A percentile compares a stretch with the other conserved stretches of the same genome.
Conservation (phyloP, 768 basidiomycete species). For the Exidia glandulosa region DNA sequence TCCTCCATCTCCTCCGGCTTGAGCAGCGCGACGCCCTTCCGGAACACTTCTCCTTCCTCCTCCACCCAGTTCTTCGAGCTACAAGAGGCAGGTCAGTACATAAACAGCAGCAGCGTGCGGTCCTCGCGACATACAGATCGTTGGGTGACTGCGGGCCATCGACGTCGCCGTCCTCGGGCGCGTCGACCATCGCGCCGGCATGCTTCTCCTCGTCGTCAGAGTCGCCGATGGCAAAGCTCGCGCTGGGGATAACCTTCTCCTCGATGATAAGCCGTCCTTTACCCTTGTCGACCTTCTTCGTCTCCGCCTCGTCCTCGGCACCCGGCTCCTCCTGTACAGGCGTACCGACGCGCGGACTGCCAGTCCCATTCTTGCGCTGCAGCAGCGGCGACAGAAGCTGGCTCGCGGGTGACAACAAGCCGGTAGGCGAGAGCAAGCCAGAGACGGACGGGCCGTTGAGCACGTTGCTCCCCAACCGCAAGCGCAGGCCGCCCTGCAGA, state of each 20-base stretch:
- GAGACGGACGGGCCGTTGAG: background rate
- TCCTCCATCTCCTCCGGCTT: slow-evolving; percentile 86
- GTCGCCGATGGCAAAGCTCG: slow-evolving; percentile 40
- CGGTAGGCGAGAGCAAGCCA: background rate
- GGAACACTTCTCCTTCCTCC: slow-evolving; percentile 94
- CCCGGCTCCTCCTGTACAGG: slow-evolving; percentile 20
- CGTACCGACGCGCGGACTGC: background rate
- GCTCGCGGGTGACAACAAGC: slow-evolving; percentile 21
- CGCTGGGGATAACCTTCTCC: slow-evolving; percentile 58
- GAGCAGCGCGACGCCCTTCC: slow-evolving; percentile 74
- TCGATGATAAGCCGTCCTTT: slow-evolving; percentile 33
- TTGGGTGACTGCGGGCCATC: no score
- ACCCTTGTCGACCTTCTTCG: slow-evolving; percentile 69
- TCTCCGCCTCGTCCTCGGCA: slow-evolving; percentile 37
- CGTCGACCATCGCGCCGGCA: slow-evolving; percentile 10
- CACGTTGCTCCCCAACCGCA: background rate
- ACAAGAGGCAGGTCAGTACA: slow-evolving; percentile 9
- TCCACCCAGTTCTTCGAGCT: slow-evolving; percentile 76
- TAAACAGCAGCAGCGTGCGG: background rate
- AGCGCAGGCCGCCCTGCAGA: background rate
- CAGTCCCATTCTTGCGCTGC: background rate
- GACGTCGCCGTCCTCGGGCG: background rate
- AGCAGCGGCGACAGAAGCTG: slow-evolving; percentile 4
- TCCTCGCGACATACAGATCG: slow-evolving; percentile 36
- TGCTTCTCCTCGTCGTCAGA: slow-evolving; percentile 27